Evolutionary conservation across 2,329 filamentous ascomycete species (phyloP).

Genomic region (Fusarium sp.): DNA sequence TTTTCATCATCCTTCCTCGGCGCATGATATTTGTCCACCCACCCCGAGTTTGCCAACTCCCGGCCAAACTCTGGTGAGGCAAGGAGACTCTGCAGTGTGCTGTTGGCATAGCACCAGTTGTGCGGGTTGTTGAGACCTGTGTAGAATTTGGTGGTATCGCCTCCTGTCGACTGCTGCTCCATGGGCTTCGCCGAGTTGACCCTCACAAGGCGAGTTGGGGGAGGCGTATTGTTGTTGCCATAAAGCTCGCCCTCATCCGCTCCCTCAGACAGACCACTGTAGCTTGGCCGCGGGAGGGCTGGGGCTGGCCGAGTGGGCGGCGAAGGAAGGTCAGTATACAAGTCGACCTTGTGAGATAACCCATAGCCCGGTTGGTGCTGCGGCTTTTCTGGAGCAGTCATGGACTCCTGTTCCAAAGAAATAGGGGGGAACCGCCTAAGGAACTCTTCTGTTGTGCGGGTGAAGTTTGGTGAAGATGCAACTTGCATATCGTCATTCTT

Average conservation of each 20-base stretch:
- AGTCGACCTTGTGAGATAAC: slow-evolving; percentile 48
- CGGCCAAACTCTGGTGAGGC: slow-evolving; percentile 73
- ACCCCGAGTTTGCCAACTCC: slow-evolving; percentile 65
- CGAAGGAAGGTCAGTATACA: slow-evolving; percentile 59
- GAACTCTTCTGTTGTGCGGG: slow-evolving; percentile 82
- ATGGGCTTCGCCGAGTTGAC: slow-evolving; percentile 49
- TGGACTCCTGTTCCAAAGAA: slow-evolving; percentile 66
- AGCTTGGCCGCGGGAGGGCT: slow-evolving; percentile 73
- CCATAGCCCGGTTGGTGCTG: slow-evolving; percentile 43
- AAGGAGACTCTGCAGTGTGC: slow-evolving; percentile 83
- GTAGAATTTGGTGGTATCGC: slow-evolving; percentile 40
- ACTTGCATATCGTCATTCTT: slow-evolving; percentile 66
- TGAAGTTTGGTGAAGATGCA: slow-evolving; percentile 61
- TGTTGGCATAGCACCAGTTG: slow-evolving; percentile 91
- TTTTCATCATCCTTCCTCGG: slow-evolving; percentile 67
- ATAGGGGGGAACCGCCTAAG: slow-evolving; percentile 80
- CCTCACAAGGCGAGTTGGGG: slow-evolving; percentile 50
- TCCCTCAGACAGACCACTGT: slow-evolving; percentile 71
- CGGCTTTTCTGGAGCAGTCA: slow-evolving; percentile 54
- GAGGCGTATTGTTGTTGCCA: slow-evolving; percentile 52
- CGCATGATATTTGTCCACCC: slow-evolving; percentile 71
- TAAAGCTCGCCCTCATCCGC: slow-evolving; percentile 49
- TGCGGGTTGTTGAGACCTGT: slow-evolving; percentile 81
- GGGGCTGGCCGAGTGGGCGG: slow-evolving; percentile 73
- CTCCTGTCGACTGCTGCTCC: slow-evolving; percentile 57